Base-by-base conservation (phyloP, 2,329 filamentous ascomycete species). In the Fusarium humuli region DNA sequence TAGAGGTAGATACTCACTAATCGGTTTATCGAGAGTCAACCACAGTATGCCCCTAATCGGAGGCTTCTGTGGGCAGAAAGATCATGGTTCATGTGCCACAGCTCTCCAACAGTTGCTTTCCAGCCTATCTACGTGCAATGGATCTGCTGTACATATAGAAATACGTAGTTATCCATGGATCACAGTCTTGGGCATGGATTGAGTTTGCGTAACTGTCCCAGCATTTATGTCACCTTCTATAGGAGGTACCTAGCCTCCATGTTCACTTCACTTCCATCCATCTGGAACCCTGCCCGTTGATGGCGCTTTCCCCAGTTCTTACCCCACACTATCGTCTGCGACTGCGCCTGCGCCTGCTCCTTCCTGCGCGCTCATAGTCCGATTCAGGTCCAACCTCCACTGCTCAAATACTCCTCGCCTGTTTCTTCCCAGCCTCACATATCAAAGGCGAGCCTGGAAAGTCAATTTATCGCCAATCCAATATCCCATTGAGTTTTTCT, bases 321-420 rank as follows among this genome's bases (percentile, higher is more conserved):
- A 72, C 70, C 70, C 70, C 70, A 72, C 70, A 72, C 70, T 63
- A 70, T 70, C 54, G 34, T 48, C 40, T 44, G 67, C 34, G 57
- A 23, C 44, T 67, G 63, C 50, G 46, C 18, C 34, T 37, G 9
- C 34, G 18, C 34, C 18, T 27, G 32, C 32, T 37, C 23, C 49
- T 42, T 53, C 68, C 50, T 57, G 44, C 45, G 62, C 50, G 45
- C 50, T 57, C 47, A 46, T n/a, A 49, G 47, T 56, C 49, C 53
- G 58, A 59, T 69, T 7, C 48, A 37, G 57, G 58, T 66, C 55
- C 55, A 57, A 71, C 68, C 55, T 52, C 49, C 32, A 20, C 49
- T 45, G 32, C 53, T 62, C 30, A 53, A 59, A 45, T 34, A 61
- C 54, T 70, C 65, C 57, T 70, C 64, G 50, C 58, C 16, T 66